Percentiles rank a stretch among this genome's conserved stretches.
phyloP scores from a whole-genome alignment of 2,329 filamentous ascomycete species.

The Graphilbum ipis-grandicollis region DNA sequence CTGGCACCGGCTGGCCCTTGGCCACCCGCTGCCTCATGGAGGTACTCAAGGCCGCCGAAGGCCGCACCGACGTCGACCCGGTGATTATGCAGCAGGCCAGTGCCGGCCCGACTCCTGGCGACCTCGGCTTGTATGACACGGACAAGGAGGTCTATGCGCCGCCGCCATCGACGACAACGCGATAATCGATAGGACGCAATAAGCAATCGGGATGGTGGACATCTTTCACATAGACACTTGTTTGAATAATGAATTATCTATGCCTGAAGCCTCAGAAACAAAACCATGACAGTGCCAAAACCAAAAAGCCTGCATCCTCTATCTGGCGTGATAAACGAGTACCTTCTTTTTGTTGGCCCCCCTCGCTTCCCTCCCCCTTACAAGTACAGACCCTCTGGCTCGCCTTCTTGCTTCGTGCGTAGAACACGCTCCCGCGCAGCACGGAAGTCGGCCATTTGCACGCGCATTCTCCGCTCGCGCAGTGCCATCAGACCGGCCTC shows the following conservation, averaged over 20 bases:
- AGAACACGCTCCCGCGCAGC: conserved; percentile 83
- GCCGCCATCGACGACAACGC: background rate
- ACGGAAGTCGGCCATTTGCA: conserved; percentile 97
- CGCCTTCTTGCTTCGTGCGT: conserved; percentile 96
- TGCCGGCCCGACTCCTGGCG: conserved; percentile 3
- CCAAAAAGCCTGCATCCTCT: too few relatives aligned
- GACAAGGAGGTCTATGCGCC: background rate
- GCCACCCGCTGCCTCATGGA: conserved; percentile 8
- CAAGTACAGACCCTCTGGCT: conserved; percentile 96
- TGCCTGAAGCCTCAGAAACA: too few relatives aligned
- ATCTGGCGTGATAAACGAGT: too few relatives aligned
- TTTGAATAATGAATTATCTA: too few relatives aligned
- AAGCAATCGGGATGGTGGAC: too few relatives aligned
- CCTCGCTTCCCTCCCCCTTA: conserved; percentile 26
- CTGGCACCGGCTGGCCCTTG: conserved; percentile 4
- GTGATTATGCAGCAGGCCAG: conserved; percentile 1
- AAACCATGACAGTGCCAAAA: too few relatives aligned
- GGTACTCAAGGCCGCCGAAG: conserved; percentile 10
- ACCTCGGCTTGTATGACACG: conserved; percentile 1
- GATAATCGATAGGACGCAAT: too few relatives aligned
- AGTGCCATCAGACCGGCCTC: conserved; percentile 91
- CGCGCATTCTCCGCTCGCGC: conserved; percentile 87
- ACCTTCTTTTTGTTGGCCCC: too few relatives aligned
- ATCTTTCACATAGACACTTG: too few relatives aligned
- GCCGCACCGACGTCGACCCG: conserved; percentile 6